These are phyloP conservation scores for Crithidia acanthocephali DNA, from an alignment of 208 protist genomes.

Conservation along the genomic window DNA sequence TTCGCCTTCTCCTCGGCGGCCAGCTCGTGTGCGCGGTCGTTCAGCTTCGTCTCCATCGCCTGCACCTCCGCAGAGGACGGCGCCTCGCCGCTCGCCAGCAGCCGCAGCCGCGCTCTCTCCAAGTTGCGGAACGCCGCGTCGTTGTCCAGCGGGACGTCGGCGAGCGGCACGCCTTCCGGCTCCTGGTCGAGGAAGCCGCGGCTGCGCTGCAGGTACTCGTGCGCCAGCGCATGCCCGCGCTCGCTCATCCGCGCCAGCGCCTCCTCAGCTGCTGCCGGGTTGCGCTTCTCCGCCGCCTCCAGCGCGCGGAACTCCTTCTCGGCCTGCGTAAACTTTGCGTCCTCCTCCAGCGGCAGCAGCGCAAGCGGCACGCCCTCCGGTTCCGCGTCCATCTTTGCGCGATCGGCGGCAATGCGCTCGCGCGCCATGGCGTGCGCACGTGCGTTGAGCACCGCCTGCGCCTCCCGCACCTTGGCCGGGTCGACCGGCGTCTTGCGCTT, in stretches of 20 bases:
- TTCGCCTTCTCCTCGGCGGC: slow-evolving; percentile 52
- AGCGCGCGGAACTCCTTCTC: slow-evolving; percentile 71
- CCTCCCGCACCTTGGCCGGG: slow-evolving; percentile 36
- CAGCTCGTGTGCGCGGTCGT: slow-evolving; percentile 65
- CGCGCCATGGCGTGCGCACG: slow-evolving; percentile 59
- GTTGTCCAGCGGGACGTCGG: slow-evolving; percentile 58
- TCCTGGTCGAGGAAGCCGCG: slow-evolving; percentile 71
- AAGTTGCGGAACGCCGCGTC: slow-evolving; percentile 52
- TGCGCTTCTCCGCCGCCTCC: slow-evolving; percentile 40
- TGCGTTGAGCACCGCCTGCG: slow-evolving; percentile 62
- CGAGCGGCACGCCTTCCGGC: slow-evolving; percentile 68
- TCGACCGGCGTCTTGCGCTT: slow-evolving; percentile 39
- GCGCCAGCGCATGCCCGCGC: slow-evolving; percentile 59
- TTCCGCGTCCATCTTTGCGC: slow-evolving; percentile 62
- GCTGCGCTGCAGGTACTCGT: slow-evolving; percentile 50
- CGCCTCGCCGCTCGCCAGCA: slow-evolving; percentile 37
- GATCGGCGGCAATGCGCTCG: slow-evolving; percentile 51
- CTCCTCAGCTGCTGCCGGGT: slow-evolving; percentile 40
- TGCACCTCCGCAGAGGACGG: slow-evolving; percentile 39
- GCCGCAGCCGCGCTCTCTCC: slow-evolving; percentile 45
- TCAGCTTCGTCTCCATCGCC: slow-evolving; percentile 57
- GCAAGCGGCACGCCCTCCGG: slow-evolving; percentile 67
- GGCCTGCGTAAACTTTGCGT: slow-evolving; percentile 52
- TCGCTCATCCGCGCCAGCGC: slow-evolving; percentile 53
- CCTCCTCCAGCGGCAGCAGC: slow-evolving; percentile 61